Evolutionary conservation across 805 yeast genomes (phyloP).

Genomic region (Candida arabinofermentans): DNA sequence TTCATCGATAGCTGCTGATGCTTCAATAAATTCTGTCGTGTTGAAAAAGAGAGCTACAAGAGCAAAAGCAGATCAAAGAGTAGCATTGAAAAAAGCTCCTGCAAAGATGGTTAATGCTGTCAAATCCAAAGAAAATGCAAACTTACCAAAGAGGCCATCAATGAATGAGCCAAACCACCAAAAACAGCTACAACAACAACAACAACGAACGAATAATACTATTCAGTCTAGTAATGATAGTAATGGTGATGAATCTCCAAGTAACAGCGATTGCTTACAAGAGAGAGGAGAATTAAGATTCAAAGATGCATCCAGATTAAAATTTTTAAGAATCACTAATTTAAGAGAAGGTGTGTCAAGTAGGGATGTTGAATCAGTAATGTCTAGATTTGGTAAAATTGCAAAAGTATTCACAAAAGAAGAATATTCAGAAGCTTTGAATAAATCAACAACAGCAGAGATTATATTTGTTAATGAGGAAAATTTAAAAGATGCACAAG

Average conservation of each 20-base stretch:
- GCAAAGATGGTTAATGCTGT: too few species aligned
- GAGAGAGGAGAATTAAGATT: too few species aligned
- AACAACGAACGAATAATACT: too few species aligned
- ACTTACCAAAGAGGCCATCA: not conserved
- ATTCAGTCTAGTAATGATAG: too few species aligned
- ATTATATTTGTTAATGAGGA: slow-evolving; percentile 29
- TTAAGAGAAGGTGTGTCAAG: slow-evolving; percentile 28
- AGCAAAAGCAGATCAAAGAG: too few species aligned
- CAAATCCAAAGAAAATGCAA: not conserved
- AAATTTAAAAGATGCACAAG: slow-evolving; percentile 28
- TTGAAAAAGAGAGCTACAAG: too few species aligned
- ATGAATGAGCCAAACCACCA: not conserved
- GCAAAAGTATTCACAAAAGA: slow-evolving; percentile 21
- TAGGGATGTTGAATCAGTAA: slow-evolving; percentile 25
- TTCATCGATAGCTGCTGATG: too few species aligned
- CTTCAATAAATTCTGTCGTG: too few species aligned
- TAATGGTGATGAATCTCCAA: too few species aligned
- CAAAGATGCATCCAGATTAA: slow-evolving; percentile 20
- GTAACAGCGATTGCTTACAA: too few species aligned
- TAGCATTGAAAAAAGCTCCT: too few species aligned
- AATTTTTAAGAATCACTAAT: slow-evolving; percentile 29
- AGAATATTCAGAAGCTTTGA: slow-evolving; percentile 21
- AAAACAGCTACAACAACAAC: too few species aligned
- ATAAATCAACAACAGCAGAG: slow-evolving; percentile 35
- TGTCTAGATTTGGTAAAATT: slow-evolving; percentile 21